Base-by-base conservation (phyloP, 306 rosid species). In the Rosa multiflora region DNA sequence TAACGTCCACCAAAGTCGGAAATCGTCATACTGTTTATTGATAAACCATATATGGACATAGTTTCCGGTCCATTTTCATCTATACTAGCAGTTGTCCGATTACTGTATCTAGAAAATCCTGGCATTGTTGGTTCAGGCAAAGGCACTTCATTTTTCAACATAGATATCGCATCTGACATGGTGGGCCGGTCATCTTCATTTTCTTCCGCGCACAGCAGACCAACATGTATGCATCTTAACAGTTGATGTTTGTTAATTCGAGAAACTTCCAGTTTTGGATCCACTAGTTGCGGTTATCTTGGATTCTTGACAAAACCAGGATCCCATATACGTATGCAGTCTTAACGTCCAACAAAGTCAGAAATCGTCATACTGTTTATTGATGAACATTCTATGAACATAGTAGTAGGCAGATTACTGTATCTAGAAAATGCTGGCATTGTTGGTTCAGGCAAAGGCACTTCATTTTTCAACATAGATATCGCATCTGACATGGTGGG, bases 221-320 rank as follows among this genome's bases (percentile, higher is more conserved):
- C 70, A 35, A 66, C 71, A 39, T 66, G 71, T 13, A 66, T 15
- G 71, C 47, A 66, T 66, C 71, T 35, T 66, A 66, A 66, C 13
- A 66, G 7, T 66, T 66, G 71, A 66, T 66, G 13, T 37, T 17
- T 20, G 46, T 66, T 8, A 5, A 17, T 39, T 37, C 26, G 1
- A 15, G 6, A 35, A 15, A 1, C 13, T 0, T 7, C 21, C 1
- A 66, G 23, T 9, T 15, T 35, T 66, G 46, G 71, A 66, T 66
- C 71, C 47, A 37, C 6, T 66, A 66, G 47, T 37, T 66, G 14
- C n/a, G n/a, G n/a, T n/a, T n/a, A n/a, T n/a, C n/a, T n/a, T n/a
- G n/a, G n/a, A n/a, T n/a, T n/a, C n/a, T n/a, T n/a, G n/a, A n/a
- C n/a, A n/a, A n/a, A n/a, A n/a, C n/a, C n/a, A n/a, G n/a, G n/a